Evolutionary conservation across 73 alveolate genomes (phyloP).

Genomic region (Blepharisma japonicum): DNA sequence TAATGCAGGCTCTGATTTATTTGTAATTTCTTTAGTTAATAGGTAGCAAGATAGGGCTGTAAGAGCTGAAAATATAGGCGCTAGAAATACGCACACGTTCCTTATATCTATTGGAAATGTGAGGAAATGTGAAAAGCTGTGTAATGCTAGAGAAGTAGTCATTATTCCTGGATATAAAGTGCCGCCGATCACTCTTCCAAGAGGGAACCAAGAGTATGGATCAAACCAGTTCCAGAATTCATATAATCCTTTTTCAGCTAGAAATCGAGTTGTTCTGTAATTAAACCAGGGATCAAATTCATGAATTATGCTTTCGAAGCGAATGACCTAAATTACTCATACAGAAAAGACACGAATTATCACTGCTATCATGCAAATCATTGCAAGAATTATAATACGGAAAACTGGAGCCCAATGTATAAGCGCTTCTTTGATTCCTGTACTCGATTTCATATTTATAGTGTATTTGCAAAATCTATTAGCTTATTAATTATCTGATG

Average conservation of each 20-base stretch:
- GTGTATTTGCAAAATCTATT: too few species aligned
- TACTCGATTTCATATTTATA: too few species aligned
- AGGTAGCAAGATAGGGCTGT: conserved; percentile 95
- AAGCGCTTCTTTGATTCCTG: too few species aligned
- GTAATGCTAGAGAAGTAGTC: conserved; percentile 88
- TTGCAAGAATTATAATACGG: conserved; percentile 66
- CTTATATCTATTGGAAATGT: conserved; percentile 97
- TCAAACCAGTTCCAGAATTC: conserved; percentile 99
- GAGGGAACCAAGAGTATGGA: conserved; percentile 98
- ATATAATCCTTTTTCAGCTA: conserved; percentile 92
- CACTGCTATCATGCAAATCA: conserved; percentile 78
- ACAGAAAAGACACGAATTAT: conserved; percentile 88
- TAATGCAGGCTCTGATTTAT: conserved; percentile 96
- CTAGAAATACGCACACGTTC: conserved; percentile 97
- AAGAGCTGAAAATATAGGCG: conserved; percentile 96
- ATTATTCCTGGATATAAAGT: conserved; percentile 98
- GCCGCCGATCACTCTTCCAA: conserved; percentile 98
- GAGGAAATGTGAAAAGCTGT: conserved; percentile 84
- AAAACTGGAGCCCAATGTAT: conserved; percentile 72
- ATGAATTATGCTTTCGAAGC: conserved; percentile 94
- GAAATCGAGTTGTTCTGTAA: conserved; percentile 91
- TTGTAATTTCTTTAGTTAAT: conserved; percentile 94
- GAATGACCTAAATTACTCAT: conserved; percentile 92
- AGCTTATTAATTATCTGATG: too few species aligned
- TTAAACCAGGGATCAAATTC: conserved; percentile 99